These are phyloP conservation scores for Pisolithus thermaeus DNA, from an alignment of 1,284 basidiomycete genomes.

Conservation along the genomic window DNA sequence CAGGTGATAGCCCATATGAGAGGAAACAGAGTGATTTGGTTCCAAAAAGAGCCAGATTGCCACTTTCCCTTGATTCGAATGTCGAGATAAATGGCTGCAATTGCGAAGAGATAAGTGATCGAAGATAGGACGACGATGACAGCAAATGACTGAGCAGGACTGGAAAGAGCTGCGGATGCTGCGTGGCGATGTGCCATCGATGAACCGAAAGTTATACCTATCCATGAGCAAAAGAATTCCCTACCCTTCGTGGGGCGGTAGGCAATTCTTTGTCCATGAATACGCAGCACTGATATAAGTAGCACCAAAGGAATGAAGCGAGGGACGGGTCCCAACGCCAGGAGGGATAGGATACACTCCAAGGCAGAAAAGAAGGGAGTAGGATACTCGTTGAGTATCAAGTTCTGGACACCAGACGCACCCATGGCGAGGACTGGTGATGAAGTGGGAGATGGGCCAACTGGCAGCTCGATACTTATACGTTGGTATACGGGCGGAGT, in stretches of 20 bases:
- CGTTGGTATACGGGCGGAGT: too few relatives aligned
- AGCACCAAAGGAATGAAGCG: conserved; percentile 44
- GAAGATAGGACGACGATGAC: conserved; percentile 42
- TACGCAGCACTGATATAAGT: conserved; percentile 41
- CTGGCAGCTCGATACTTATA: too few relatives aligned
- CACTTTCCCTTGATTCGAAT: conserved; percentile 27
- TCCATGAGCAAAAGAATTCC: conserved; percentile 34
- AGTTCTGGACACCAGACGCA: conserved; percentile 15
- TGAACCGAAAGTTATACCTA: conserved; percentile 41
- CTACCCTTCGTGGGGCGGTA: conserved; percentile 28
- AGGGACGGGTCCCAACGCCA: conserved; percentile 47
- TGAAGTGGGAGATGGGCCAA: too few relatives aligned
- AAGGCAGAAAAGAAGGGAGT: conserved; percentile 32
- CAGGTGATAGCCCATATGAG: conserved; percentile 61
- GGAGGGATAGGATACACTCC: conserved; percentile 33
- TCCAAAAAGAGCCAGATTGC: conserved; percentile 30
- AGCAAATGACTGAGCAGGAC: conserved; percentile 40
- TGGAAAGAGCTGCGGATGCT: conserved; percentile 53
- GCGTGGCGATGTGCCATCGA: conserved; percentile 43
- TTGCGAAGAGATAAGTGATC: conserved; percentile 30
- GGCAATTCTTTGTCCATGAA: conserved; percentile 45
- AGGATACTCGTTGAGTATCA: conserved; percentile 21
- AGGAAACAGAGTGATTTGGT: conserved; percentile 55
- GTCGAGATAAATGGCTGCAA: conserved; percentile 36
- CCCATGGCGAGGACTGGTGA: conserved; percentile 12